Conservation (phyloP, 2,329 filamentous ascomycete genomes). For the Knufia petricola region DNA sequence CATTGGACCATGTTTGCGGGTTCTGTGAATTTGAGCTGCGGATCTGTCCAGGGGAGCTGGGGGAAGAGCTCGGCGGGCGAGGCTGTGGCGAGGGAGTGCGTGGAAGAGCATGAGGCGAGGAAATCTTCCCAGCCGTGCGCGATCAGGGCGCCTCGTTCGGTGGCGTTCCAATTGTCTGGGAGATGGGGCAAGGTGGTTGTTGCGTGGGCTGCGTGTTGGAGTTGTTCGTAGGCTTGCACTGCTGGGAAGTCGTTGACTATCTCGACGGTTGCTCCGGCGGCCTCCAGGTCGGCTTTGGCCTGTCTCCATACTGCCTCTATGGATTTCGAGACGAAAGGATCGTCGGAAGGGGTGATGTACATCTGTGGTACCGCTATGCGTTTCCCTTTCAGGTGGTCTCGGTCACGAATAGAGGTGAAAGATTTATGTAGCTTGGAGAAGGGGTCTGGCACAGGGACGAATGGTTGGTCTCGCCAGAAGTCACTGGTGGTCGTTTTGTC, state of each 20-base stretch:
- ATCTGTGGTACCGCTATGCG: conserved; percentile 33
- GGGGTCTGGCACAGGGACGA: conserved; percentile 33
- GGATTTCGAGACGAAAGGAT: conserved; percentile 6
- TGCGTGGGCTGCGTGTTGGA: not conserved
- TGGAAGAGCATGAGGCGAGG: conserved; percentile 31
- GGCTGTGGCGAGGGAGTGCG: conserved; percentile 29
- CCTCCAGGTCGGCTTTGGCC: conserved; percentile 24
- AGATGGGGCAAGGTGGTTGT: conserved; percentile 27
- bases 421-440: conserved; percentile 28
- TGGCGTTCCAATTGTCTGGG: conserved; percentile 38
- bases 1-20: conserved; percentile 14
- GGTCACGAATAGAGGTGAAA: conserved; percentile 26
- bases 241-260: conserved; percentile 26
- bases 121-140: conserved; percentile 47
- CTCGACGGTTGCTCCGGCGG: conserved; percentile 28
- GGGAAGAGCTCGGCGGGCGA: conserved; percentile 34
- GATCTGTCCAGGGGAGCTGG: conserved; percentile 11
- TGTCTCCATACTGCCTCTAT: conserved; percentile 25
- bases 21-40: conserved; percentile 13
- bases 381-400: conserved; percentile 11
- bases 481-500: conserved; percentile 39
- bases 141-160: conserved; percentile 41
- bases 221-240: conserved; percentile 26
- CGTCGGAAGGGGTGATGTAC: conserved; percentile 9
- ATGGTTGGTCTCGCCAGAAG: conserved; percentile 46